Evolutionary conservation across 257 asterid genomes (phyloP).

Genomic region (Gentiana straminea): DNA sequence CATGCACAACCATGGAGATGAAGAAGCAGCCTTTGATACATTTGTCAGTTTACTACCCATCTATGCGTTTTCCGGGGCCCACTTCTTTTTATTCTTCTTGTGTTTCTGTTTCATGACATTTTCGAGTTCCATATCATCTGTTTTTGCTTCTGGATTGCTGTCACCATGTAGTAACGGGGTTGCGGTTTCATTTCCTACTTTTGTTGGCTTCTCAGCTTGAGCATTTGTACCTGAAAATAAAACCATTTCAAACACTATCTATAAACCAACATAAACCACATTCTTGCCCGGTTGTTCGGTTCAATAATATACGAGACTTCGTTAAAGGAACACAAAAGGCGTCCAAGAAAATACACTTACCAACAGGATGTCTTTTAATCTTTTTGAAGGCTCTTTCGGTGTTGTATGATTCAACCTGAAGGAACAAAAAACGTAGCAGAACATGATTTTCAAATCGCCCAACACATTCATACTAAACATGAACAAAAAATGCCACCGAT

Average conservation of each 20-base stretch:
- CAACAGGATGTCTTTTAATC: conserved; percentile 58
- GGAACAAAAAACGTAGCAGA: neutral
- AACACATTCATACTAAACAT: neutral
- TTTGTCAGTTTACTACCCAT: too few species aligned
- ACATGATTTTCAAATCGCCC: neutral
- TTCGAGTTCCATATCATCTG: conserved; percentile 36
- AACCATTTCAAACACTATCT: too few species aligned
- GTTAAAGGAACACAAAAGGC: conserved; percentile 11
- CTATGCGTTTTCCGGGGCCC: conserved; percentile 3
- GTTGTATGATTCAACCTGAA: conserved; percentile 63
- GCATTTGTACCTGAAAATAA: too few species aligned
- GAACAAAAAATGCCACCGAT: neutral
- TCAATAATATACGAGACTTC: conserved; percentile 8
- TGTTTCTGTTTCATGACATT: conserved; percentile 82
- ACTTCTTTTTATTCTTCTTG: conserved; percentile 49
- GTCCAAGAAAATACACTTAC: conserved; percentile 26
- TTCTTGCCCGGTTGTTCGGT: conserved; percentile 17
- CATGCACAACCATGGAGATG: too few species aligned
- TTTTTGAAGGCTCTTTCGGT: conserved; percentile 61
- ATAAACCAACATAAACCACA: neutral
- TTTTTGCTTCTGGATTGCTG: conserved; percentile 17
- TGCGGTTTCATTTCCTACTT: conserved; percentile 11
- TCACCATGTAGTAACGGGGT: conserved; percentile 13
- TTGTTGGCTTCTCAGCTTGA: conserved; percentile 25
- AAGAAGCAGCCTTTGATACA: too few species aligned